A percentile compares a stretch with the other conserved stretches of the same genome.
Evolutionary conservation across 371 early-diverging fungal genomes (phyloP).

Genomic region (Rhizopus arrhizus): DNA sequence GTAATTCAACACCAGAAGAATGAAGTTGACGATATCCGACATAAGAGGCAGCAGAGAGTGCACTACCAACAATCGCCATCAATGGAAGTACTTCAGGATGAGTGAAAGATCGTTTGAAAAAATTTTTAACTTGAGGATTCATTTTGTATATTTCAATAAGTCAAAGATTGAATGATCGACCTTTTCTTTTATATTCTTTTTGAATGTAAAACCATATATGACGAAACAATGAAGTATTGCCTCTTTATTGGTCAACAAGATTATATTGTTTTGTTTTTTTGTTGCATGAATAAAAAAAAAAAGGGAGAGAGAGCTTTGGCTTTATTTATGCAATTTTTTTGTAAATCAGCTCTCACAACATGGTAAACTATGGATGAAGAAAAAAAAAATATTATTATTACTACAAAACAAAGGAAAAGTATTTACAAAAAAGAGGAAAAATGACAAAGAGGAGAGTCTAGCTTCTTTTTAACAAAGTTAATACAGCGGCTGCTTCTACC

Average conservation of each 20-base stretch:
- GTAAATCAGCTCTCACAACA: too few species aligned
- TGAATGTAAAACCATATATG: not conserved
- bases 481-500: slow-evolving; percentile 48
- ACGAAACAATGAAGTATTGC: not conserved
- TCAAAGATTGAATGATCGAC: too few species aligned
- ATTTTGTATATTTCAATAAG: not conserved
- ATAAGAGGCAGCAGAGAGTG: slow-evolving; percentile 28
- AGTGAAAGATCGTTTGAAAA: slow-evolving; percentile 27
- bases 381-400: not conserved
- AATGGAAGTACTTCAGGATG: slow-evolving; percentile 43
- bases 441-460: not conserved
- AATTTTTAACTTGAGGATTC: slow-evolving; percentile 11
- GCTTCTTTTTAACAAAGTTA: slow-evolving; percentile 45
- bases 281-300: not conserved
- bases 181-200: not conserved
- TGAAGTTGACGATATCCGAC: slow-evolving; percentile 27
- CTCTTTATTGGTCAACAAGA: not conserved
- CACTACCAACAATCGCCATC: slow-evolving; percentile 31
- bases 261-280: not conserved
- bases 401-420: not conserved
- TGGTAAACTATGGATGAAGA: not conserved
- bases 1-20: slow-evolving; percentile 34
- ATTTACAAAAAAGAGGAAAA: not conserved
- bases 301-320: not conserved
- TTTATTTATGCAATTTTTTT: too few species aligned